phyloP scores from a whole-genome alignment of 805 yeast genomes.

The Henningerozyma blattae region DNA sequence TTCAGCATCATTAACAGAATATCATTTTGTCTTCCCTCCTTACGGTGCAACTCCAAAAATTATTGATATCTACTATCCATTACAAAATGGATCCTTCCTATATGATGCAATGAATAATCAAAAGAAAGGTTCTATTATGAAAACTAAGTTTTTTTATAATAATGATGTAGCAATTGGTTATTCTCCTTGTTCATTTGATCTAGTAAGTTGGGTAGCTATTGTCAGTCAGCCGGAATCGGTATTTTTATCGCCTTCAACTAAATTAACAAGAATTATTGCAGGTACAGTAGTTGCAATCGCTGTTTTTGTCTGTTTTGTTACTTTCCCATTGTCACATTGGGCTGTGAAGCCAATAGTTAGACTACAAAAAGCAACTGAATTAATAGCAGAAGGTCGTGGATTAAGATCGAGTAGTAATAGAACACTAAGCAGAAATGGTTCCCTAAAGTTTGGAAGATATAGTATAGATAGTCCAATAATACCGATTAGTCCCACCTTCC shows the following conservation, averaged over 20 bases:
- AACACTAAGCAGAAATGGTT: constrained; percentile 13
- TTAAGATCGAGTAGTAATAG: constrained; percentile 16
- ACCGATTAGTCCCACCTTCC: too few relatives aligned
- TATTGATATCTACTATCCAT: constrained; percentile 14
- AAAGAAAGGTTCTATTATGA: constrained; percentile 30
- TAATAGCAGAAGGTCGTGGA: constrained; percentile 31
- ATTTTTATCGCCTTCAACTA: constrained; percentile 52
- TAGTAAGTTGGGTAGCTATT: constrained; percentile 58
- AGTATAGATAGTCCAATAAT: too few relatives aligned
- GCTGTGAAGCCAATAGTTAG: constrained; percentile 75
- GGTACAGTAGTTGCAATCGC: constrained; percentile 76
- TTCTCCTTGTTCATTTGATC: constrained; percentile 31
- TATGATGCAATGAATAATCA: constrained; percentile 25
- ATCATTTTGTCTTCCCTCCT: constrained; percentile 33
- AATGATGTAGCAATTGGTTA: constrained; percentile 44
- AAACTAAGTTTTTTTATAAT: constrained; percentile 27
- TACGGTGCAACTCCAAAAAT: constrained; percentile 10
- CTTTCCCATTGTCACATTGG: constrained; percentile 74
- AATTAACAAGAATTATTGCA: constrained; percentile 53
- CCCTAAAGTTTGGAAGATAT: too few relatives aligned
- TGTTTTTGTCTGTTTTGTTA: constrained; percentile 56
- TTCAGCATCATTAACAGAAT: constrained; percentile 23
- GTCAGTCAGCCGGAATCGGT: constrained; percentile 49
- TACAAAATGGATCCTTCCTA: constrained; percentile 25
- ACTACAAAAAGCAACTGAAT: constrained; percentile 71